Evolutionary conservation across 306 rosid species (phyloP), one percentile per base, ranked within the genome.

Genomic region (Medicago ruthenica): DNA sequence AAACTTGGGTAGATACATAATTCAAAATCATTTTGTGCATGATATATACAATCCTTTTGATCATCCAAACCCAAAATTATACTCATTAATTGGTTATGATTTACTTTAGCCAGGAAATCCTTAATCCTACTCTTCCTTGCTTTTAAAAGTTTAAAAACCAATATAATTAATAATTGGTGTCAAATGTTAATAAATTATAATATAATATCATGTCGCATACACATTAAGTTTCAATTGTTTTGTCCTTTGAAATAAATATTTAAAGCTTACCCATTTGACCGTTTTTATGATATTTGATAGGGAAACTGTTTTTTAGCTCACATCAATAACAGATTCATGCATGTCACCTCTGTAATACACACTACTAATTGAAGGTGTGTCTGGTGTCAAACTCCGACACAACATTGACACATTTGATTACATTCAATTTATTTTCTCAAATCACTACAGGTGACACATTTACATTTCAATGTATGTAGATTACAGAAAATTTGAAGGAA

Each of bases 161-260:
- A 55, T 11, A 41, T 11, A 55, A 45, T 57, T 34, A 58, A 67
- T 65, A 41, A 55, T 76, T 54, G 21, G 22, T 27, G 34, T 21
- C 44, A 71, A 64, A 27, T 73, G n/a, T 65, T 47, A n/a, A n/a
- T 34, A 71, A 64, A 27, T 67, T 9, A 57, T 47, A 67, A 63
- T 71, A 47, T 3, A 44, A 12, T 44, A 44, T 44, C 53, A 47
- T 13, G 53, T 47, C 53, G 13, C 53, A 47, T 47, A 47, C 53
- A 47, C 53, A 47, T 45, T 40, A 40, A 40, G 10, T 40, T 31
- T 31, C 36, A 31, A 31, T 31, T 3, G 36, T 31, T 31, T 31
- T 31, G 4, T 31, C 36, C 36, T 31, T 31, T 31, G 36, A 31
- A 31, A 31, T 31, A 3, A 31, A 40, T 40, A 40, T 40, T 40